Percentiles rank a stretch among this genome's conserved stretches.
Evolutionary conservation across 1,284 basidiomycete species (phyloP).

Genomic region (Stygiomarasmius scandens): DNA sequence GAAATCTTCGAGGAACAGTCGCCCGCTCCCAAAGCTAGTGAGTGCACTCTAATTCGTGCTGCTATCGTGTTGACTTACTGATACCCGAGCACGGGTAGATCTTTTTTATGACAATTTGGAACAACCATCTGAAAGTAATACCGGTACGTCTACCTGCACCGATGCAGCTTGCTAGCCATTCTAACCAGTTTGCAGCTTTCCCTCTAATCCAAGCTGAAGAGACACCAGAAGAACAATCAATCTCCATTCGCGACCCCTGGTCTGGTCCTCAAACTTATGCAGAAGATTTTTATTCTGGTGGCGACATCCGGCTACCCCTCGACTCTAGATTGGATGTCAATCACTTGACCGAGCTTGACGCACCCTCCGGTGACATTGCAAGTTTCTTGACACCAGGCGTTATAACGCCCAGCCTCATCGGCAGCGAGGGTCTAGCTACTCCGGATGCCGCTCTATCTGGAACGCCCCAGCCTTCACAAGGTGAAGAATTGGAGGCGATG

Average conservation of each 20-base stretch:
- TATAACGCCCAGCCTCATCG: slow-evolving; percentile 12
- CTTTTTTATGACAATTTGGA: slow-evolving; percentile 18
- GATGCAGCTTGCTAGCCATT: too few relatives aligned
- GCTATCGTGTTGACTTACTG: too few relatives aligned
- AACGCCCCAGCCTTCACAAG: background rate
- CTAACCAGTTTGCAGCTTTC: slow-evolving; percentile 20
- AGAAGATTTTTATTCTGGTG: slow-evolving; percentile 52
- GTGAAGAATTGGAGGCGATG: background rate
- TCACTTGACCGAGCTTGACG: slow-evolving; percentile 20
- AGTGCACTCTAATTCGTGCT: too few relatives aligned
- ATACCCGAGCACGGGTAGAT: too few relatives aligned
- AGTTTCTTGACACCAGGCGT: slow-evolving; percentile 18
- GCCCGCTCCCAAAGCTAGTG: slow-evolving; percentile 3
- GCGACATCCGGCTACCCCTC: slow-evolving; percentile 26
- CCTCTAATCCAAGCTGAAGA: slow-evolving; percentile 13
- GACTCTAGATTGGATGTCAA: slow-evolving; percentile 20
- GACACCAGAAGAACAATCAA: slow-evolving; percentile 4
- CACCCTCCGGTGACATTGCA: slow-evolving; percentile 21
- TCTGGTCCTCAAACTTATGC: slow-evolving; percentile 50
- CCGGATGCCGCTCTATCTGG: background rate
- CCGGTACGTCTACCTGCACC: slow-evolving; percentile 6
- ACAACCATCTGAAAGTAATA: slow-evolving; percentile 25
- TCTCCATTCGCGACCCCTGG: slow-evolving; percentile 54
- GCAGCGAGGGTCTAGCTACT: slow-evolving; percentile 1
- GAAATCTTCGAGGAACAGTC: slow-evolving; percentile 1